Evolutionary conservation across 768 basidiomycete species (phyloP), one percentile per base, ranked within the genome.

Genomic region (Kwoniella sp.): DNA sequence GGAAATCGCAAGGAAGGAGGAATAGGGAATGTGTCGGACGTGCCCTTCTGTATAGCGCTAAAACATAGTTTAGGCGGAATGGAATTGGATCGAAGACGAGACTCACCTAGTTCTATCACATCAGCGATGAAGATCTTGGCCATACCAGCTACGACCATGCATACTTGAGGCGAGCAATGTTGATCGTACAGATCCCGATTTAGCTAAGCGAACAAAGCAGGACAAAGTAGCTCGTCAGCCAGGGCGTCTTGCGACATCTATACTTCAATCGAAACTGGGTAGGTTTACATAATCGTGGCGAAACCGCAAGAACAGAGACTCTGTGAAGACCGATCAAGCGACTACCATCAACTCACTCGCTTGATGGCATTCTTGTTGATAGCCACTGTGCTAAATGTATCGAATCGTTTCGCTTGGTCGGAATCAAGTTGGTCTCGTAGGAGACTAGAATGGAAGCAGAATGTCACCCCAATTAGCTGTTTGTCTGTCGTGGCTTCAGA

Each of bases 41-140:
- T n/a, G n/a, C n/a, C n/a, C n/a, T n/a, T n/a, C n/a, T n/a, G n/a
- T n/a, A n/a, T n/a, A n/a, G n/a, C n/a, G n/a, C n/a, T n/a, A n/a
- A n/a, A n/a, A n/a, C n/a, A n/a, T n/a, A n/a, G n/a, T n/a, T n/a
- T n/a, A n/a, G n/a, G n/a, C n/a, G n/a, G n/a, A n/a, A n/a, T n/a
- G n/a, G n/a, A n/a, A n/a, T n/a, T n/a, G 33, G 21, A 46, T 24
- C 25, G 21, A 46, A 10, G 44, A 47, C 24, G 22, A 47, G 6
- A 73, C 72, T 21, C 47, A 76, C 74, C 74, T 30, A 73, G 37
- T 44, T 76, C 74, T n/a, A 76, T 63, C 19, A 76, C 58, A 30
- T 76, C 74, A 17, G 74, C 68, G 3, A 73, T 53, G 63, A 73
- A 73, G n/a, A 76, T 65, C 65, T 76, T 76, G 55, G 61, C 72